These are phyloP conservation scores for Rubroshorea leprosula DNA, from an alignment of 345 rosid genomes.

Conservation along the genomic window DNA sequence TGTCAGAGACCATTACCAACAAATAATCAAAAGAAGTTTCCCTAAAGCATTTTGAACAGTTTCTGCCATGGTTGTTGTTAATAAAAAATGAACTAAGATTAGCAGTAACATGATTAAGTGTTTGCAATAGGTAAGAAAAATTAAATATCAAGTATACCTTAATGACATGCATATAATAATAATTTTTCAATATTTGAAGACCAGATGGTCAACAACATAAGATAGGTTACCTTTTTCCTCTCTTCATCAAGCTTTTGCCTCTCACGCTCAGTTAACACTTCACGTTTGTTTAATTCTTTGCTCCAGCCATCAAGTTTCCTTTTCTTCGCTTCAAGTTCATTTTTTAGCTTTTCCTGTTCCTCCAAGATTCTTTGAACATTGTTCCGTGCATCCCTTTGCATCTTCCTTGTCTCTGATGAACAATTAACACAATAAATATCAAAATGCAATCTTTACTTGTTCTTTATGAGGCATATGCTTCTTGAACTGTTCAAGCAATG, in stretches of 20 bases:
- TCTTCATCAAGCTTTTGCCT: conserved; percentile 82
- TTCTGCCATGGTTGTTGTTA: background rate
- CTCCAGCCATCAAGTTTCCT: conserved; percentile 45
- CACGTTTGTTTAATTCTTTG: conserved; percentile 70
- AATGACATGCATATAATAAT: background rate
- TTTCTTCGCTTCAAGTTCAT: conserved; percentile 60
- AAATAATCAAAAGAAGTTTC: background rate
- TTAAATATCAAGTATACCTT: background rate
- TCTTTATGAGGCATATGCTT: background rate
- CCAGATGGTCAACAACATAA: background rate
- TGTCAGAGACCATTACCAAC: conserved; percentile 9
- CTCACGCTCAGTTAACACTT: conserved; percentile 75
- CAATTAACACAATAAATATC: conserved; percentile 9
- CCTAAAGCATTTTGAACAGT: background rate
- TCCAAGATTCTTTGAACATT: conserved; percentile 55
- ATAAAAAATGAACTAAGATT: background rate
- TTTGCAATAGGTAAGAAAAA: background rate
- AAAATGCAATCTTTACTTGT: background rate
- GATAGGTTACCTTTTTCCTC: conserved; percentile 48
- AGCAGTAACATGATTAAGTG: background rate
- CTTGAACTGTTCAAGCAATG: background rate
- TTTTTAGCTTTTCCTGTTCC: conserved; percentile 59
- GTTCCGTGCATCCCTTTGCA: conserved; percentile 60
- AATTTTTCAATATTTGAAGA: background rate
- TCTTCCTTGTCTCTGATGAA: conserved; percentile 67